Evolutionary conservation across 164 flowering plant genomes (phyloP).

Genomic region (Macadamia integrifolia): DNA sequence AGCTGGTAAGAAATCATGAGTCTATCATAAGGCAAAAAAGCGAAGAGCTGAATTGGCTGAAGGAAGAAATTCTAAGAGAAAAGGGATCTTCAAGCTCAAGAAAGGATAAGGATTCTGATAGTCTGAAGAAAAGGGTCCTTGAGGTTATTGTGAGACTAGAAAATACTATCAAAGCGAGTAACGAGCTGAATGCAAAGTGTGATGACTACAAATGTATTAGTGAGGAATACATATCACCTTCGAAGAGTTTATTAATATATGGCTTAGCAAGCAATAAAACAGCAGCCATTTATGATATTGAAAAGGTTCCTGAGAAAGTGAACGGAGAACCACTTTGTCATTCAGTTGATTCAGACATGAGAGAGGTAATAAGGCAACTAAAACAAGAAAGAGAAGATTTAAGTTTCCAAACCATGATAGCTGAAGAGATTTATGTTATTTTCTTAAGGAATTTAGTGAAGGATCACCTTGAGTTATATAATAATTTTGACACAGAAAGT

Average conservation of each 20-base stretch:
- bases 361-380: slow-evolving; percentile 2
- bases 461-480: slow-evolving; percentile 12
- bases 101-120: slow-evolving; percentile 12
- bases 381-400: slow-evolving; percentile 26
- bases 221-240: not conserved
- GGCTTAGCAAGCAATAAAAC: slow-evolving; percentile 2
- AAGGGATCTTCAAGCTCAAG: not conserved
- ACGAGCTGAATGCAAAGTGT: slow-evolving; percentile 6
- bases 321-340: too few relatives aligned
- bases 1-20: slow-evolving; percentile 51
- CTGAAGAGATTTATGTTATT: slow-evolving; percentile 24
- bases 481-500: slow-evolving; percentile 9
- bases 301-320: not conserved
- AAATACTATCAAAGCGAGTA: slow-evolving; percentile 17
- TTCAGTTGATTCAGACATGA: too few relatives aligned
- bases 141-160: slow-evolving; percentile 26
- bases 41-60: slow-evolving; percentile 34
- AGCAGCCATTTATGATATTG: not conserved
- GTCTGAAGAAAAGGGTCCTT: slow-evolving; percentile 17
- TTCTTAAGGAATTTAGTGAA: slow-evolving; percentile 16
- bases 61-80: slow-evolving; percentile 17
- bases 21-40: slow-evolving; percentile 40
- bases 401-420: slow-evolving; percentile 15
- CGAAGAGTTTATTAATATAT: not conserved
- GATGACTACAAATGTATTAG: not conserved